A percentile compares a stretch with the other conserved stretches of the same genome.
These are phyloP conservation scores for Conticribra guillardii DNA, from an alignment of 108 stramenopile genomes.

Conservation along the genomic window DNA sequence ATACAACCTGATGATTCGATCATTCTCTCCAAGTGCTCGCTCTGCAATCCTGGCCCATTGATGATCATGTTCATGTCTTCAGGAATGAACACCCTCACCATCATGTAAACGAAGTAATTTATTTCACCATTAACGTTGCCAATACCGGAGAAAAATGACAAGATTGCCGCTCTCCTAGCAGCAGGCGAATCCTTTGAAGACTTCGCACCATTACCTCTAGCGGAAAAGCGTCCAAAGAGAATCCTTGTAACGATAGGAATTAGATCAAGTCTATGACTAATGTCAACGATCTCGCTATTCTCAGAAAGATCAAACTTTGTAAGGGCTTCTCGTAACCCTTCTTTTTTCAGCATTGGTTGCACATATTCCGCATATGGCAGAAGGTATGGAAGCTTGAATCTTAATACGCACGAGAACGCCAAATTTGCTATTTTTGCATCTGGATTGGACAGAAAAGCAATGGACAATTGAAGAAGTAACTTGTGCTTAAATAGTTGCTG, in stretches of 20 bases:
- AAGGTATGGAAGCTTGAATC: slow-evolving; percentile 69
- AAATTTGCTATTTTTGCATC: slow-evolving; percentile 63
- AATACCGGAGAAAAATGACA: slow-evolving; percentile 80
- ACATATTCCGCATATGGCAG: slow-evolving; percentile 62
- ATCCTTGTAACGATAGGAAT: slow-evolving; percentile 71
- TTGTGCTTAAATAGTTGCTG: slow-evolving; percentile 77
- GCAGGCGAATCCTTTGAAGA: slow-evolving; percentile 80
- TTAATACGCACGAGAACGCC: slow-evolving; percentile 63
- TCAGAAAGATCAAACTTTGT: slow-evolving; percentile 63
- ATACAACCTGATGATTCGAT: slow-evolving; percentile 31
- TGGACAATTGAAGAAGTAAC: slow-evolving; percentile 60
- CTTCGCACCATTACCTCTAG: slow-evolving; percentile 56
- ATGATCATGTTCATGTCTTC: slow-evolving; percentile 23
- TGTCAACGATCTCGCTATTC: slow-evolving; percentile 49
- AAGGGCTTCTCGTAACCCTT: slow-evolving; percentile 68
- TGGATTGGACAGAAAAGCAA: slow-evolving; percentile 65
- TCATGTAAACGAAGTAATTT: slow-evolving; percentile 77
- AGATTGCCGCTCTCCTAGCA: slow-evolving; percentile 70
- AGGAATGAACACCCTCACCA: slow-evolving; percentile 75
- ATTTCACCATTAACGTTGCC: slow-evolving; percentile 62
- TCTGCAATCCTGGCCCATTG: slow-evolving; percentile 30
- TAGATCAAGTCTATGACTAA: slow-evolving; percentile 60
- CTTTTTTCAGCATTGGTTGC: slow-evolving; percentile 60
- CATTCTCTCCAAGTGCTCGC: slow-evolving; percentile 17
- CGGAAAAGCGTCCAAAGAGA: slow-evolving; percentile 76